These are phyloP conservation scores for Rhizopogon hawkerae DNA, from an alignment of 1,284 basidiomycete species.

Conservation along the genomic window DNA sequence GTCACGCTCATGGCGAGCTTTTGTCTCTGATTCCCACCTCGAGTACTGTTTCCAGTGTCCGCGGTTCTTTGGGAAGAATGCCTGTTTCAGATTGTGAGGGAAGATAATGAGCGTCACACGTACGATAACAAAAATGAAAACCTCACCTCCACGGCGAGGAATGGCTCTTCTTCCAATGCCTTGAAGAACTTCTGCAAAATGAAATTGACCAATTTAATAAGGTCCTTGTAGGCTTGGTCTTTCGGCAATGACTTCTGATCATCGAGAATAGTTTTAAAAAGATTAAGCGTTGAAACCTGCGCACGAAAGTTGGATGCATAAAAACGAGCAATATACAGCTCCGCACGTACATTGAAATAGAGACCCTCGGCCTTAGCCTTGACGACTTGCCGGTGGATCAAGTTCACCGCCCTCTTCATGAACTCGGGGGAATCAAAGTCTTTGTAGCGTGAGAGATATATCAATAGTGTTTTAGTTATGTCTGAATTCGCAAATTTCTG, in stretches of 20 bases:
- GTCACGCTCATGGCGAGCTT: slow-evolving; percentile 35
- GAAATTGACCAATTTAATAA: slow-evolving; percentile 74
- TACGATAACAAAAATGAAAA: slow-evolving; percentile 23
- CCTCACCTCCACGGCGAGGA: slow-evolving; percentile 72
- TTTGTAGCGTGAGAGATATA: slow-evolving; percentile 74
- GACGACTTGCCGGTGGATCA: slow-evolving; percentile 85
- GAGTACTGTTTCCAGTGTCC: slow-evolving; percentile 80
- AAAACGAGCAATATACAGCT: background rate
- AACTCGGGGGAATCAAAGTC: slow-evolving; percentile 73
- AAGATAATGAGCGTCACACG: slow-evolving; percentile 13
- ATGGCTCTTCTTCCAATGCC: slow-evolving; percentile 67
- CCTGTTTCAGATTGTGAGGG: slow-evolving; percentile 34
- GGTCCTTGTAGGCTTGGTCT: slow-evolving; percentile 74
- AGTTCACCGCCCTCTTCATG: slow-evolving; percentile 77
- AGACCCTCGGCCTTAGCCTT: slow-evolving; percentile 84
- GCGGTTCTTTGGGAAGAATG: slow-evolving; percentile 84
- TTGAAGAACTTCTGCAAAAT: slow-evolving; percentile 91
- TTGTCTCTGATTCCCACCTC: slow-evolving; percentile 67
- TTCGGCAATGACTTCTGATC: slow-evolving; percentile 70
- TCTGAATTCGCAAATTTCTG: slow-evolving; percentile 81
- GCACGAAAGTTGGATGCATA: slow-evolving; percentile 6
- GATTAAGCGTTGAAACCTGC: slow-evolving; percentile 76
- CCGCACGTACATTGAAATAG: slow-evolving; percentile 73
- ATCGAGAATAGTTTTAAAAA: slow-evolving; percentile 78
- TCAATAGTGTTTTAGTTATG: slow-evolving; percentile 73